Percentiles rank a stretch among this genome's conserved stretches.
Evolutionary conservation across 768 basidiomycete genomes (phyloP).

Genomic region (Leccinum truebloodii): DNA sequence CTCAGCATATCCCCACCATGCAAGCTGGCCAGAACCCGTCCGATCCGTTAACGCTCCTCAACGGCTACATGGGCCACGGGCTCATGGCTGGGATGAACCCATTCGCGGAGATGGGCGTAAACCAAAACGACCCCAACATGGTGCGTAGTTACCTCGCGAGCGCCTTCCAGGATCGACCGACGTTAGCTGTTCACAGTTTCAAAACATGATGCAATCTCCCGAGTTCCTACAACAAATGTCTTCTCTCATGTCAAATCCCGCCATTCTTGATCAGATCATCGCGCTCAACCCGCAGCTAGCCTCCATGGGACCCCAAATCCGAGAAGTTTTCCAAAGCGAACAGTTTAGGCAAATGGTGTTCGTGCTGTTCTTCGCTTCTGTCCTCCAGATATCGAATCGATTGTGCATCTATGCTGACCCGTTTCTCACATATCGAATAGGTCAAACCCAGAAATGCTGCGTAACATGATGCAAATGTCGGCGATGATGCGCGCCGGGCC

Average conservation of each 20-base stretch:
- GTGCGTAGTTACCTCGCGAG: slow-evolving; percentile 42
- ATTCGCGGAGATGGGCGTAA: slow-evolving; percentile 88
- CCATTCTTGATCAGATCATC: slow-evolving; percentile 86
- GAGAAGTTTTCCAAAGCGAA: slow-evolving; percentile 76
- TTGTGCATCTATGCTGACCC: not conserved
- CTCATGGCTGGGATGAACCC: slow-evolving; percentile 88
- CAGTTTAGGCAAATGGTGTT: slow-evolving; percentile 77
- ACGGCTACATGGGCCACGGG: slow-evolving; percentile 76
- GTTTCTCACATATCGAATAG: slow-evolving; percentile 32
- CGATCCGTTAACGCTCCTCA: slow-evolving; percentile 84
- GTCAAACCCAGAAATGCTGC: slow-evolving; percentile 76
- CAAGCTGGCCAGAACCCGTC: slow-evolving; percentile 88
- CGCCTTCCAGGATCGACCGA: not conserved
- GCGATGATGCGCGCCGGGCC: slow-evolving; percentile 22
- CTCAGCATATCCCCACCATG: slow-evolving; percentile 67
- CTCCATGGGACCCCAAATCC: slow-evolving; percentile 76
- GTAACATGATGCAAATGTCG: slow-evolving; percentile 77
- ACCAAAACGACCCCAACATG: slow-evolving; percentile 93
- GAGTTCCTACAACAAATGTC: slow-evolving; percentile 90
- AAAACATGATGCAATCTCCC: slow-evolving; percentile 82
- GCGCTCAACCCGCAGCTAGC: slow-evolving; percentile 77
- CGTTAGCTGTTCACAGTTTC: slow-evolving; percentile 49
- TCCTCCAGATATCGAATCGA: not conserved
- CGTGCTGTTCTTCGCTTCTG: slow-evolving; percentile 21
- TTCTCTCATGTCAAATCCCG: slow-evolving; percentile 81